Evolutionary conservation across 306 rosid species (phyloP).

Genomic region (Fagus sylvatica): DNA sequence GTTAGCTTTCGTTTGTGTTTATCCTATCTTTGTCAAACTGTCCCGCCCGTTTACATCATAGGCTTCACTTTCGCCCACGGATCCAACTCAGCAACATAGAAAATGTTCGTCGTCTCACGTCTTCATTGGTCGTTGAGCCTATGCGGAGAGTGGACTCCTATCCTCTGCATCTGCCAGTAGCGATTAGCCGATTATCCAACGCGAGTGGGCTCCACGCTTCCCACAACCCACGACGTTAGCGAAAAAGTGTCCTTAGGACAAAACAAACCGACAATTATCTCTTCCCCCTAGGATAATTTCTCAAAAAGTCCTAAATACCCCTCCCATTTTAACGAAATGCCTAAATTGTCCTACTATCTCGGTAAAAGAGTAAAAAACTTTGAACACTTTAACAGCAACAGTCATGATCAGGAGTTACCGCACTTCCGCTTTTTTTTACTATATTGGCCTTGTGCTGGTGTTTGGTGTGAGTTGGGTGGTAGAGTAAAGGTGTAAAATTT

Average conservation of each 20-base stretch:
- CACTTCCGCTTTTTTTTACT: background rate
- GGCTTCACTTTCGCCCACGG: too few species aligned
- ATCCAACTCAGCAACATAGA: too few species aligned
- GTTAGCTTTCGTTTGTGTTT: too few species aligned
- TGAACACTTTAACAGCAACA: too few species aligned
- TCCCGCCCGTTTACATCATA: too few species aligned
- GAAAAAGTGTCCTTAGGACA: background rate
- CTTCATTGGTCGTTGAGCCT: background rate
- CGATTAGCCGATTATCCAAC: background rate
- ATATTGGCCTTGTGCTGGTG: background rate
- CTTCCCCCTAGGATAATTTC: slow-evolving; percentile 4
- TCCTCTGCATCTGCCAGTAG: background rate
- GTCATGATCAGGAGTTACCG: background rate
- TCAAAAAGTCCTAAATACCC: slow-evolving; percentile 10
- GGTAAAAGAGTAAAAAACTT: too few species aligned
- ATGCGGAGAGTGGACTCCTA: background rate
- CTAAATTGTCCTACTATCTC: background rate
- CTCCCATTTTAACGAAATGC: background rate
- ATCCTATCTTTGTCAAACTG: too few species aligned
- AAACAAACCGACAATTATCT: slow-evolving; percentile 31
- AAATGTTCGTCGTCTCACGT: too few species aligned
- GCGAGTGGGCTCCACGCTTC: background rate
- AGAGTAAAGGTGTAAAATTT: background rate
- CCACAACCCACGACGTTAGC: background rate
- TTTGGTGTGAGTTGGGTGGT: background rate